These are phyloP conservation scores for Lecanicillium sp. DNA, from an alignment of 2,329 filamentous ascomycete genomes.

Conservation along the genomic window DNA sequence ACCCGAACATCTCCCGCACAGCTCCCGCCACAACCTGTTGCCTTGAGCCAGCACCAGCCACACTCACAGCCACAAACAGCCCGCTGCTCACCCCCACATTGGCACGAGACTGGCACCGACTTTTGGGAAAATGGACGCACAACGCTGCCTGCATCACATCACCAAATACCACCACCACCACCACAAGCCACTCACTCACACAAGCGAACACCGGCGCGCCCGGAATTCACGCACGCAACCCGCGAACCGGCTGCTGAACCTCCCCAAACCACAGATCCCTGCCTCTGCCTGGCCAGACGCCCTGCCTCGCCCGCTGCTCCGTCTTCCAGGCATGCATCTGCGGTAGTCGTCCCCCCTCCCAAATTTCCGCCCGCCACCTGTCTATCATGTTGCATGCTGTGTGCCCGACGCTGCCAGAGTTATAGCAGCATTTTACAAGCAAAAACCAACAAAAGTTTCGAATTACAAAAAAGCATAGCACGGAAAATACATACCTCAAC, in stretches of 20 bases:
- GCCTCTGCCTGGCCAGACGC: constrained; percentile 19
- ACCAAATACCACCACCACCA: constrained; percentile 5
- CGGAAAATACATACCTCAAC: not conserved
- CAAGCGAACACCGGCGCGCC: not conserved
- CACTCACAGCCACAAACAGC: not conserved
- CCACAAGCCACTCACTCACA: not conserved
- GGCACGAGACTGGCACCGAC: constrained; percentile 35
- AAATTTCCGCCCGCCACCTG: constrained; percentile 11
- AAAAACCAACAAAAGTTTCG: not conserved
- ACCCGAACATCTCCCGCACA: constrained; percentile 4
- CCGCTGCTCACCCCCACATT: constrained; percentile 27
- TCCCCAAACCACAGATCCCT: constrained; percentile 11
- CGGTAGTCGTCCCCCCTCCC: constrained; percentile 33
- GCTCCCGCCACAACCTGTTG: not conserved
- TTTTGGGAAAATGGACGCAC: constrained; percentile 37
- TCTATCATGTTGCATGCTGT: constrained; percentile 38
- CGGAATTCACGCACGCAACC: not conserved
- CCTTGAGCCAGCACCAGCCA: too few species aligned
- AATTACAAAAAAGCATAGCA: constrained; percentile 4
- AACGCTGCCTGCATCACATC: constrained; percentile 13
- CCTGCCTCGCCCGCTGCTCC: constrained; percentile 15
- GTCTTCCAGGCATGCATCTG: constrained; percentile 32
- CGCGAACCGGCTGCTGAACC: constrained; percentile 3
- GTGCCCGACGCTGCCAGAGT: constrained; percentile 35
- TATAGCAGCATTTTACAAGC: constrained; percentile 41